These are phyloP conservation scores for Venturia nashicola DNA, from an alignment of 2,329 filamentous ascomycete species.

Conservation along the genomic window DNA sequence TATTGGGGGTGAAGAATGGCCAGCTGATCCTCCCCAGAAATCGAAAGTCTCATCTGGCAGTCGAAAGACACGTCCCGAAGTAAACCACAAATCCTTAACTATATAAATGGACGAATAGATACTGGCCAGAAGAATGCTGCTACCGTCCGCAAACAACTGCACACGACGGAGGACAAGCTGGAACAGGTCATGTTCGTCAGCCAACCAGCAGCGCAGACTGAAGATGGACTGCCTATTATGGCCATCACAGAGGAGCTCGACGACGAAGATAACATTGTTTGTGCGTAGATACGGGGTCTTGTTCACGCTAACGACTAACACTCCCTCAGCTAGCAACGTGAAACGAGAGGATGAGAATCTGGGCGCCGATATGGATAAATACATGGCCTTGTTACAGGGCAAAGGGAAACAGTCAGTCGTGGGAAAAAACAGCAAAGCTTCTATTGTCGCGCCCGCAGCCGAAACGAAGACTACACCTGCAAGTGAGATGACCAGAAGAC, in stretches of 20 bases:
- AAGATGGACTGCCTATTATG: slow-evolving; percentile 8
- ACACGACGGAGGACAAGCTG: slow-evolving; percentile 56
- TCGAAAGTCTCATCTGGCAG: slow-evolving; percentile 40
- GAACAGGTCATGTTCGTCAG: slow-evolving; percentile 48
- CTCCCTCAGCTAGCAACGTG: slow-evolving; percentile 6
- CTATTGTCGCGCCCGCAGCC: background rate
- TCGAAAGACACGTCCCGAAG: slow-evolving; percentile 35
- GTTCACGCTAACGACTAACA: background rate
- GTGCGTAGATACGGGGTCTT: background rate
- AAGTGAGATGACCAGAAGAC: background rate
- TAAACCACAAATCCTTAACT: slow-evolving; percentile 50
- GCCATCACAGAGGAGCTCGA: slow-evolving; percentile 12
- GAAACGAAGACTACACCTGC: background rate
- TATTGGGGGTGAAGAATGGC: background rate
- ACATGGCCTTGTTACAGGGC: background rate
- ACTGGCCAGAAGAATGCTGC: slow-evolving; percentile 61
- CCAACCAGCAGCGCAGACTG: background rate
- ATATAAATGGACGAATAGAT: slow-evolving; percentile 67
- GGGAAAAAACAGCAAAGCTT: background rate
- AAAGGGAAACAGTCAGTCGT: background rate
- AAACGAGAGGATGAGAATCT: background rate
- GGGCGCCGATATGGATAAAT: background rate
- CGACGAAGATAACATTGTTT: slow-evolving; percentile 11
- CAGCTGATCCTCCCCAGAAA: slow-evolving; percentile 26
- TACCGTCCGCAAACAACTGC: slow-evolving; percentile 61